Conservation (phyloP, 2,329 filamentous ascomycete species). For the Rhinocladiella similis region DNA sequence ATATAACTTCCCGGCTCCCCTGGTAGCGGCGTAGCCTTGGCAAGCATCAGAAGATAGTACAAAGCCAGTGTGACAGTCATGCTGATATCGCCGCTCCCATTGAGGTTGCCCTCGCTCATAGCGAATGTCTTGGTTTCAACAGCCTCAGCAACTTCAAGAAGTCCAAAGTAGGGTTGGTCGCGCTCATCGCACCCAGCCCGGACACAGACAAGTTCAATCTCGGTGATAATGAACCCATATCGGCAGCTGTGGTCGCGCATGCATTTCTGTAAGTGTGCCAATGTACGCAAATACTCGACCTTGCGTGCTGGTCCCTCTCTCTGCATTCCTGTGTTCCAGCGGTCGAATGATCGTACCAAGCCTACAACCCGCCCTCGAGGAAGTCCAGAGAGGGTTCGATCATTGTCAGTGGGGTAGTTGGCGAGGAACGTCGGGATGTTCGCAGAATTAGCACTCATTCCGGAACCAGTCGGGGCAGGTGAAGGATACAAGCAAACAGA, state of each 20-base stretch:
- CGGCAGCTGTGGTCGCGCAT: conserved; percentile 93
- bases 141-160: conserved; percentile 69
- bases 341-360: conserved; percentile 86
- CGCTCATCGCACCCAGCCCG: conserved; percentile 69
- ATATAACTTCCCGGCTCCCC: conserved; percentile 58
- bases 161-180: conserved; percentile 79
- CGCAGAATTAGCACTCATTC: conserved; percentile 38
- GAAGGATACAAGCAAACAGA: conserved; percentile 50
- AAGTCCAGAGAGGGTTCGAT: conserved; percentile 49
- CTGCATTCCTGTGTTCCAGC: conserved; percentile 94
- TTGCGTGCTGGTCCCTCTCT: conserved; percentile 80
- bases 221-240: conserved; percentile 94
- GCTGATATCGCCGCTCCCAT: conserved; percentile 30
- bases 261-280: conserved; percentile 81
- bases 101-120: conserved; percentile 20
- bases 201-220: conserved; percentile 90
- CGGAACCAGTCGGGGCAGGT: conserved; percentile 36
- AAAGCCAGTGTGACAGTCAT: conserved; percentile 62
- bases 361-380: conserved; percentile 69
- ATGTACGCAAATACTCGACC: conserved; percentile 83
- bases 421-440: conserved; percentile 54
- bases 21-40: conserved; percentile 60
- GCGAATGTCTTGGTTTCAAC: conserved; percentile 52
- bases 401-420: conserved; percentile 54
- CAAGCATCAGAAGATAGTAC: conserved; percentile 67